Conservation (phyloP, 2,329 filamentous ascomycete species). For the Rachicladosporium sp. region DNA sequence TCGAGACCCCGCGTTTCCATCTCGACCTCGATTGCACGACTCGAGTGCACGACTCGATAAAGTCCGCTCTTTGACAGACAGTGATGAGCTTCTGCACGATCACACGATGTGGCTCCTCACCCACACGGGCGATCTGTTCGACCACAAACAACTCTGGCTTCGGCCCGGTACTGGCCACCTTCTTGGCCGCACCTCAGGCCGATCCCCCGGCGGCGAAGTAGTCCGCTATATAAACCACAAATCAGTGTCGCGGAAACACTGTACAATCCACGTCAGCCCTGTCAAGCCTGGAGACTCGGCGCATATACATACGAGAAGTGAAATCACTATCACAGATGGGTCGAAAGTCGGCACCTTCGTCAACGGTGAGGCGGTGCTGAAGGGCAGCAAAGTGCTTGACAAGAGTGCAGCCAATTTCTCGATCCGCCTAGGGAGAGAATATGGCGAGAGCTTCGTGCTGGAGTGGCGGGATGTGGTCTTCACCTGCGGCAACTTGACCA, state of each 20-base stretch:
- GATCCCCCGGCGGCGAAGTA: slow-evolving; percentile 24
- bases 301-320: slow-evolving; percentile 49
- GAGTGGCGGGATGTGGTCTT: slow-evolving; percentile 72
- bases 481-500: slow-evolving; percentile 64
- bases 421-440: slow-evolving; percentile 56
- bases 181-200: slow-evolving; percentile 66
- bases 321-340: slow-evolving; percentile 63
- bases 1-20: too few relatives aligned
- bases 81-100: too few relatives aligned
- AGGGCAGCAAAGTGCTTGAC: slow-evolving; percentile 46
- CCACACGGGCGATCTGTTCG: slow-evolving; percentile 42
- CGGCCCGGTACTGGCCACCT: slow-evolving; percentile 75
- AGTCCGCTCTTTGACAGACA: too few relatives aligned
- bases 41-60: too few relatives aligned
- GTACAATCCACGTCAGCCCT: slow-evolving; percentile 59
- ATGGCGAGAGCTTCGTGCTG: slow-evolving; percentile 37
- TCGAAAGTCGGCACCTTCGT: slow-evolving; percentile 76
- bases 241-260: slow-evolving; percentile 78
- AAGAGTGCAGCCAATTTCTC: slow-evolving; percentile 39
- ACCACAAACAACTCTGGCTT: slow-evolving; percentile 54
- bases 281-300: slow-evolving; percentile 53
- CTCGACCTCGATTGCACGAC: too few relatives aligned
- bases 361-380: slow-evolving; percentile 55
- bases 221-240: slow-evolving; percentile 62
- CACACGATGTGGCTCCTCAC: slow-evolving; percentile 41